phyloP scores from a whole-genome alignment of 306 rosid species.

The Sindora glabra region DNA sequence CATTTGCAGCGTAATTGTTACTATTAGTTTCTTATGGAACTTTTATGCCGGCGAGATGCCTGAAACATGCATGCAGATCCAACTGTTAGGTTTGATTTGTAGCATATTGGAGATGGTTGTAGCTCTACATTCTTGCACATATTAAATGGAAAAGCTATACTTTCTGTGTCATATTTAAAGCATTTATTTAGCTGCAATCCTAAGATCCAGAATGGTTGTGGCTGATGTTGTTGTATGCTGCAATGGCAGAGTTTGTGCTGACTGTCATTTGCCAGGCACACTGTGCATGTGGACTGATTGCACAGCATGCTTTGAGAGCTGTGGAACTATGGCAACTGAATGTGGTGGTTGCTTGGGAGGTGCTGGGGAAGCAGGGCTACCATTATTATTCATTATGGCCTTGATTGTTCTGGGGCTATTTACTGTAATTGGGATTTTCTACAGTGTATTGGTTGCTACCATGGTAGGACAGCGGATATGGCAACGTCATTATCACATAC shows the following conservation, averaged over 20 bases:
- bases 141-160: neutral
- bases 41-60: neutral
- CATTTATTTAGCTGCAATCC: neutral
- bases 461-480: conserved; percentile 99
- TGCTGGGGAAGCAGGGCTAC: conserved; percentile 97
- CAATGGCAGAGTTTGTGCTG: conserved; percentile 80
- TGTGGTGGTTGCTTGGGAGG: conserved; percentile 98
- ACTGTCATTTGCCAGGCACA: conserved; percentile 98
- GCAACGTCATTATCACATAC: conserved; percentile 99
- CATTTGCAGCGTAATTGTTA: neutral
- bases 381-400: conserved; percentile 78
- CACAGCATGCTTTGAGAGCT: conserved; percentile 95
- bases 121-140: neutral
- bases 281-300: conserved; percentile 99
- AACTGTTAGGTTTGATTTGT: neutral
- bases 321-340: conserved; percentile 92
- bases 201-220: neutral
- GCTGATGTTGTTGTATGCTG: conserved; percentile 8
- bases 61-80: neutral
- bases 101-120: neutral
- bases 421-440: conserved; percentile 91
- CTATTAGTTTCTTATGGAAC: neutral
- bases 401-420: conserved; percentile 83
- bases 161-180: neutral
- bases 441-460: conserved; percentile 97